Percentiles rank a stretch among this genome's conserved stretches.
Conservation (phyloP, 257 asterid genomes). For the Orobanche coerulescens region DNA sequence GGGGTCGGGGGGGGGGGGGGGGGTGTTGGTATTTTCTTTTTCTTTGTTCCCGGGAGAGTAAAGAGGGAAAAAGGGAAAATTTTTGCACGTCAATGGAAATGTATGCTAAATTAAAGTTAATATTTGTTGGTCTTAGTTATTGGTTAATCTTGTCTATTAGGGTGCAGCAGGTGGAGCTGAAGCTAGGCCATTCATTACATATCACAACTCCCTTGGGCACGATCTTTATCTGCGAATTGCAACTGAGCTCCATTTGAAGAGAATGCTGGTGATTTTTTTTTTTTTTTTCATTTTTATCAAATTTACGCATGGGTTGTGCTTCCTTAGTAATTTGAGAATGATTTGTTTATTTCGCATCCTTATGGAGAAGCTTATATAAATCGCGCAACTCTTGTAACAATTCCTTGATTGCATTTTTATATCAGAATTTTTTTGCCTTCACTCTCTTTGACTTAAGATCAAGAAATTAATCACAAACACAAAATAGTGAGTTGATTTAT, state of each 20-base stretch:
- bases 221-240: slow-evolving; percentile 96
- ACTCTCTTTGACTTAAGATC: slow-evolving; percentile 42
- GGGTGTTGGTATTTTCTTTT: background rate
- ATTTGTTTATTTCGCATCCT: too few relatives aligned
- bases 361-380: too few relatives aligned
- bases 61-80: too few relatives aligned
- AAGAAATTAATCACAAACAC: too few relatives aligned
- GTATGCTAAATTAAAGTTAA: too few relatives aligned
- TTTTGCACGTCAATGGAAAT: too few relatives aligned
- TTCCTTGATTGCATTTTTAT: slow-evolving; percentile 47
- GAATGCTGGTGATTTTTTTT: slow-evolving; percentile 69
- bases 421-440: slow-evolving; percentile 62
- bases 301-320: background rate
- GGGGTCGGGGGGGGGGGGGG: background rate
- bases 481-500: too few relatives aligned
- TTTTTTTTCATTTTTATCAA: slow-evolving; percentile 2
- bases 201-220: slow-evolving; percentile 95
- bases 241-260: slow-evolving; percentile 95
- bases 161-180: slow-evolving; percentile 99
- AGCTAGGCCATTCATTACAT: slow-evolving; percentile 96
- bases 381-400: too few relatives aligned
- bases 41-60: background rate
- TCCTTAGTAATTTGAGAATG: background rate
- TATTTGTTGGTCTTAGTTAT: background rate
- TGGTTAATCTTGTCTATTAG: slow-evolving; percentile 29